Percentiles rank a stretch among this genome's conserved stretches.
These are phyloP conservation scores for Cubamyces sp. DNA, from an alignment of 768 basidiomycete species.

Conservation along the genomic window DNA sequence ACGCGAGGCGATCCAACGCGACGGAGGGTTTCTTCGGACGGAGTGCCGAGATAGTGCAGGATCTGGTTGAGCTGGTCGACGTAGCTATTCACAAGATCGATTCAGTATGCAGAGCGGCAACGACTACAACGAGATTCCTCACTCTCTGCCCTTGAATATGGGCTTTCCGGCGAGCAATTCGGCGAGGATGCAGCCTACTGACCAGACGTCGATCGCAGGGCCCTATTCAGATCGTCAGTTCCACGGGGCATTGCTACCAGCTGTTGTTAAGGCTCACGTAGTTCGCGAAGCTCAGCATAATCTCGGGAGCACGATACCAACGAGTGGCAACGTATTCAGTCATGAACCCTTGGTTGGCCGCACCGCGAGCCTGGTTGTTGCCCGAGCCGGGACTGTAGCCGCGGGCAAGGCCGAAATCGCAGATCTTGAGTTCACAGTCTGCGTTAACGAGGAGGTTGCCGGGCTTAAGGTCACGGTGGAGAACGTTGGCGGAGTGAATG, in stretches of 20 bases:
- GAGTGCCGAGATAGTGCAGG: slow-evolving; percentile 96
- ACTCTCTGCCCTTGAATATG: slow-evolving; percentile 98
- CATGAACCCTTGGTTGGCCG: slow-evolving; percentile 94
- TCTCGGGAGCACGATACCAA: slow-evolving; percentile 99
- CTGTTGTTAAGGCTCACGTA: slow-evolving; percentile 58
- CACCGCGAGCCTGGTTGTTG: slow-evolving; percentile 56
- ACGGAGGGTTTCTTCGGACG: slow-evolving; percentile 93
- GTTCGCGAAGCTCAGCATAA: slow-evolving; percentile 97
- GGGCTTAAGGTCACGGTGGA: slow-evolving; percentile 94
- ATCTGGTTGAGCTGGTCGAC: slow-evolving; percentile 99
- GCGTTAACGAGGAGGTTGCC: slow-evolving; percentile 97
- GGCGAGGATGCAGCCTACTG: slow-evolving; percentile 92
- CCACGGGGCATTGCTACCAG: neutral
- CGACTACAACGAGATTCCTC: slow-evolving; percentile 36
- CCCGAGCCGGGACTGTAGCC: slow-evolving; percentile 89
- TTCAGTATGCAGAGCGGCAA: slow-evolving; percentile 11
- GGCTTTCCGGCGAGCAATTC: slow-evolving; percentile 93
- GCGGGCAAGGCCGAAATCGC: slow-evolving; percentile 96
- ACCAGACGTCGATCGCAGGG: slow-evolving; percentile 95
- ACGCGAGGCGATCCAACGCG: slow-evolving; percentile 95
- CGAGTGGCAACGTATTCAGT: slow-evolving; percentile 99
- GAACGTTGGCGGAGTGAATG: slow-evolving; percentile 97
- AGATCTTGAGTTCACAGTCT: slow-evolving; percentile 98
- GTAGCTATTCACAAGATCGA: slow-evolving; percentile 56
- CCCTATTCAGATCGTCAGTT: slow-evolving; percentile 50